Evolutionary conservation across 2,329 filamentous ascomycete species (phyloP).

Genomic region (Neofusicoccum sp.): DNA sequence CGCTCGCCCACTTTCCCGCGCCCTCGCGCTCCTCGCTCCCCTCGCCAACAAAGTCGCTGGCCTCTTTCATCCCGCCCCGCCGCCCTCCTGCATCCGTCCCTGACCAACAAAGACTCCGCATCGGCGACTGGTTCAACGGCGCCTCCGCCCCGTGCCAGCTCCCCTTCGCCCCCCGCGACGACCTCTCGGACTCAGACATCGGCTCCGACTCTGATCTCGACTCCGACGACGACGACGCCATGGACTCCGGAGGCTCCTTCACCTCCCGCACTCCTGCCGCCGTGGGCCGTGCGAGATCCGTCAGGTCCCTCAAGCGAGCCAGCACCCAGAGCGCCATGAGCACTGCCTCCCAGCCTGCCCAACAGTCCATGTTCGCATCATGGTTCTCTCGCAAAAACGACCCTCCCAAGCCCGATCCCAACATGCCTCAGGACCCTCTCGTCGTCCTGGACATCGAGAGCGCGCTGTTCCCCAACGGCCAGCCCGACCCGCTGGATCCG

Average conservation of each 20-base stretch:
- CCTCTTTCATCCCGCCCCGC: slow-evolving; percentile 43
- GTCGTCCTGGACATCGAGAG: slow-evolving; percentile 57
- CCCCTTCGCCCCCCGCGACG: slow-evolving; percentile 32
- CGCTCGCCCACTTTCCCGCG: slow-evolving; percentile 37
- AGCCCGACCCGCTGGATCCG: slow-evolving; percentile 52
- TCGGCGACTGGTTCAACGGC: slow-evolving; percentile 58
- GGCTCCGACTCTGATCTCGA: slow-evolving; percentile 35
- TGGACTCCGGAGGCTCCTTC: slow-evolving; percentile 1
- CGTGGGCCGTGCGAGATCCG: background rate
- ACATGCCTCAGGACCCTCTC: slow-evolving; percentile 52
- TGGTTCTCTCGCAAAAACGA: slow-evolving; percentile 23
- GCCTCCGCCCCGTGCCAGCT: slow-evolving; percentile 54
- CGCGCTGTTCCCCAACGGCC: slow-evolving; percentile 57
- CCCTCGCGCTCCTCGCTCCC: slow-evolving; percentile 41
- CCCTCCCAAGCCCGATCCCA: slow-evolving; percentile 27
- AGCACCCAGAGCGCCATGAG: background rate
- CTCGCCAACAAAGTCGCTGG: slow-evolving; percentile 41
- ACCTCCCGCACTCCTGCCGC: background rate
- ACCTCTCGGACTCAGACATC: slow-evolving; percentile 27
- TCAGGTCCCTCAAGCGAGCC: slow-evolving; percentile 1
- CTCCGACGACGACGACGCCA: slow-evolving; percentile 24
- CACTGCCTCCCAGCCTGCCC: slow-evolving; percentile 24
- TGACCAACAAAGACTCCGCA: slow-evolving; percentile 2
- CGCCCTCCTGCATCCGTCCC: background rate
- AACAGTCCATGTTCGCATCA: slow-evolving; percentile 30